Base-by-base conservation (phyloP, 345 rosid genomes). In the Citrus maxima region DNA sequence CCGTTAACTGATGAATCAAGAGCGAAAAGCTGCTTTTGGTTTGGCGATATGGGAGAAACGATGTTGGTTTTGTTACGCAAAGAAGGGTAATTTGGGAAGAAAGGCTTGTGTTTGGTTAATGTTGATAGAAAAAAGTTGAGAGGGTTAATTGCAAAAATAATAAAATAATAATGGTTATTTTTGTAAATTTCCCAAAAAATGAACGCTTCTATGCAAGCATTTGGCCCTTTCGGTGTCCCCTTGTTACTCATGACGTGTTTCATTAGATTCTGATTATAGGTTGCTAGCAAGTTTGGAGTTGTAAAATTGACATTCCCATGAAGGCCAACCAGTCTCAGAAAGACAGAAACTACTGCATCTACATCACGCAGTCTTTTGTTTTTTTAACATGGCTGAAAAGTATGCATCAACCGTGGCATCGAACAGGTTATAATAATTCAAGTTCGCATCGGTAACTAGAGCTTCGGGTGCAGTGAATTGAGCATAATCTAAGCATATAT, bases 301-400 rank as follows among this genome's bases (percentile, higher is more conserved):
- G 88, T 74, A 13, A 77, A n/a, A 4, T 60, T 1, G 4, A 79
- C 85, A n/a, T 83, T 87, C 37, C 84, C 92, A 12, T 0, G 87
- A 84, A 22, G 89, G 90, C 89, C 89, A 86, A 19, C 89, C 88
- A 2, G 77, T 81, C 76, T 86, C 92, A 1, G 86, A 35, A 35
- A 35, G 37, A 35, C 37, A 5, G 6, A 37, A 22, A 89, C 87
- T 5, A 67, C 83, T 14, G 84, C 27, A 0, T 74, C 10, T 40
- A 87, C 71, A 38, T 40, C 22, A 0, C 3, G 2, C 22, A 32
- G 76, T 2, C 78, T 72, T 42, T 42, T 42, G 10, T 40, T 63
- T 85, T 86, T 37, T 37, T 34, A 4, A 34, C 84, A 82, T 70
- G 0, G 85, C 85, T 8, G 24, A 54, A 40, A 60, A 54, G 22